Evolutionary conservation across 2,329 filamentous ascomycete species (phyloP).

Genomic region (Ascochyta koolunga): DNA sequence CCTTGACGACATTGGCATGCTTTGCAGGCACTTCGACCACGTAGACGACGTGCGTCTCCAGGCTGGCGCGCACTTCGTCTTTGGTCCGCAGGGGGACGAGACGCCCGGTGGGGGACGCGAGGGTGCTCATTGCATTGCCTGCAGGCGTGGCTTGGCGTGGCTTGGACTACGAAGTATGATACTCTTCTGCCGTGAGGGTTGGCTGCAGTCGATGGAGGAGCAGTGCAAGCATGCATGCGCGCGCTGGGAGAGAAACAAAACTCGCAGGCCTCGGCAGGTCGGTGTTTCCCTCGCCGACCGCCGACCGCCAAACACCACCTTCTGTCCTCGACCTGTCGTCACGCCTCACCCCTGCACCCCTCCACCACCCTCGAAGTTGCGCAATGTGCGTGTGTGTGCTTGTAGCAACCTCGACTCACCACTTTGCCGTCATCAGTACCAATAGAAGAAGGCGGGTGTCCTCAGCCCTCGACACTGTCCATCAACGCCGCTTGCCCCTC

Average conservation of each 20-base stretch:
- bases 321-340: slow-evolving; percentile 1
- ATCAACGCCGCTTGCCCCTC: no score
- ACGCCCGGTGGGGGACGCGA: slow-evolving; percentile 25
- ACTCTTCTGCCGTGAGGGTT: slow-evolving; percentile 4
- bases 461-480: no score
- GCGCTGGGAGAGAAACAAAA: slow-evolving; percentile 5
- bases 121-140: slow-evolving; percentile 36
- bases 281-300: slow-evolving; percentile 11
- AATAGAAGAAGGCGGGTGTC: no score
- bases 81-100: slow-evolving; percentile 55
- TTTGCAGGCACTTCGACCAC: slow-evolving; percentile 75
- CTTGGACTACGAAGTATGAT: slow-evolving; percentile 3
- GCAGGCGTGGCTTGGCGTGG: background rate
- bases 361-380: background rate
- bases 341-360: slow-evolving; percentile 3
- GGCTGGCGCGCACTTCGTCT: slow-evolving; percentile 56
- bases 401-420: background rate
- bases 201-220: slow-evolving; percentile 2
- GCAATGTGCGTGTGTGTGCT: background rate
- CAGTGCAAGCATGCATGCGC: background rate
- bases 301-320: no score
- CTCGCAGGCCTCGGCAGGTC: slow-evolving; percentile 14
- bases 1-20: slow-evolving; percentile 73
- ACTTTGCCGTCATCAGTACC: background rate
- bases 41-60: slow-evolving; percentile 67